phyloP scores from a whole-genome alignment of 768 basidiomycete species.

The Amylocystis lapponica region DNA sequence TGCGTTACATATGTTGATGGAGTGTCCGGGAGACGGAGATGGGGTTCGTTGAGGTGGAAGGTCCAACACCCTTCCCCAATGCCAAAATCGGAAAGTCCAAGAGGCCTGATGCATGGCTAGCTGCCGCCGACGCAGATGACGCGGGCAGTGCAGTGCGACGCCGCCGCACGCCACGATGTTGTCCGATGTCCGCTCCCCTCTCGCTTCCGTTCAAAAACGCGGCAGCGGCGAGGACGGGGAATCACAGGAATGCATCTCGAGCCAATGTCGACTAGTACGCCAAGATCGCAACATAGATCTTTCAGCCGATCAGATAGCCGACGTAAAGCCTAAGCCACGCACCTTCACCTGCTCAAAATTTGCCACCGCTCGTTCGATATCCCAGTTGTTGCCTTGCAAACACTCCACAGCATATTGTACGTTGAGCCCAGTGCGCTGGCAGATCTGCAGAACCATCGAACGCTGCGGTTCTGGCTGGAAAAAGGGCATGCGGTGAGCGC shows the following conservation, averaged over 20 bases:
- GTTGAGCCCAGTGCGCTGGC: conserved; percentile 72
- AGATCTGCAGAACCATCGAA: conserved; percentile 61
- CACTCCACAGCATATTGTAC: conserved; percentile 80
- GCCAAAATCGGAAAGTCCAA: no score
- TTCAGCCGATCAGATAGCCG: background rate
- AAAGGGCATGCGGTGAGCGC: conserved; percentile 9
- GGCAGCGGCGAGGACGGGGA: background rate
- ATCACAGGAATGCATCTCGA: conserved; percentile 49
- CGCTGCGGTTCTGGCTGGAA: conserved; percentile 67
- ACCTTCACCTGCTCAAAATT: conserved; percentile 92
- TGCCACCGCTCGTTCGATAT: conserved; percentile 66
- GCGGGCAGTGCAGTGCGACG: no score
- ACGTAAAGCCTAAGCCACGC: conserved; percentile 21
- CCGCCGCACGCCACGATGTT: no score
- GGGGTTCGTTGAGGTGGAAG: background rate
- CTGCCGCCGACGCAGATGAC: no score
- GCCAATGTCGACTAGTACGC: conserved; percentile 23
- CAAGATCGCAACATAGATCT: background rate
- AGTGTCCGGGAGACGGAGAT: background rate
- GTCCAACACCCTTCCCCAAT: no score
- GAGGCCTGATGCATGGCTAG: no score
- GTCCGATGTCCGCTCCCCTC: no score
- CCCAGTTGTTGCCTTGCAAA: conserved; percentile 80
- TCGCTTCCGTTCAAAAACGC: background rate
- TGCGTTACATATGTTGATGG: background rate